Base-by-base conservation (phyloP, 2,329 filamentous ascomycete species). In the Hymenoscyphus albidus region DNA sequence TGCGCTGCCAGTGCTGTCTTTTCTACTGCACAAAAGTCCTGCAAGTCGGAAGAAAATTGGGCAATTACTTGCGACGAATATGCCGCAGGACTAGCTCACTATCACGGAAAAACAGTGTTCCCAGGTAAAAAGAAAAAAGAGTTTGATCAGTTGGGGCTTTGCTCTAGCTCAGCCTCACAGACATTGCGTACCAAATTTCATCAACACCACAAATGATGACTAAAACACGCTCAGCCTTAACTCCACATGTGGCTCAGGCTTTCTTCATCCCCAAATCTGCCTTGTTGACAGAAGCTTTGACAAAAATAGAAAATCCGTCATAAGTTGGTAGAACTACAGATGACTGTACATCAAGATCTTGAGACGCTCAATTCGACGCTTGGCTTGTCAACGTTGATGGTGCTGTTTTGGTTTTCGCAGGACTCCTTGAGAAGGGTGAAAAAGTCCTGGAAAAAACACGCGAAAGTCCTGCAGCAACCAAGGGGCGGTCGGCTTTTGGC, bases 401-500 rank as follows among this genome's bases (percentile, higher is more conserved):
- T 51, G 44, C 18, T 51, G 18, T 51, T n/a, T 38, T 2, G 5
- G 6, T 58, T 39, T 58, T 22, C 16, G 31, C 42, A 61, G 59
- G 42, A 54, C 42, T 61, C 44, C 35, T 22, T 16, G 0, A 2
- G 10, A 27, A 27, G 27, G 2, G 27, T 1, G n/a, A 16, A 27
- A 51, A 16, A 51, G 44, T 51, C 44, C 44, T 51, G 44, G 18
- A 51, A 51, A 51, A 35, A 27, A 39, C 13, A 2, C 18, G 7
- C 27, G 27, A 27, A 54, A 61, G 59, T 61, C 59, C 59, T 61
- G 59, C 42, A 39, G 42, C 48, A 35, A 18, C 32, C 27, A 3
- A 18, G 59, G 42, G 59, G 32, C 13, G 27, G 59, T 61, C 55
- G 44, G 59, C 27, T 12, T 61, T 61, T 35, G 31, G 59, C 59